Percentiles rank a stretch among this genome's conserved stretches.
phyloP scores from a whole-genome alignment of 352 stramenopile genomes.

The Sclerospora graminicola region DNA sequence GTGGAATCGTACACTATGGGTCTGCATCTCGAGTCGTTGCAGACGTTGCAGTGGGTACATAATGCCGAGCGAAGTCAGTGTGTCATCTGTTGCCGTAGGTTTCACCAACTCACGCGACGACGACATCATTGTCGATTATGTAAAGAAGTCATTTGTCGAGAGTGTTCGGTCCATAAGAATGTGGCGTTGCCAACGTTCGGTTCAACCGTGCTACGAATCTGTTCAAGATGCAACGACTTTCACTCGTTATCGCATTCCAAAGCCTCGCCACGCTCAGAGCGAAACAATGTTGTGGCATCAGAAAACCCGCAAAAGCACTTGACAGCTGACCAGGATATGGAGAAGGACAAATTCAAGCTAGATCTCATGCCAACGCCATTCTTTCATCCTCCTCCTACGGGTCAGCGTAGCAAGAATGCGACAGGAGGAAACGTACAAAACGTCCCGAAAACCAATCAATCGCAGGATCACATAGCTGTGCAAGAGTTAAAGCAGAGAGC shows the following conservation, averaged over 20 bases:
- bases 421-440: constrained; percentile 1
- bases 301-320: constrained; percentile 11
- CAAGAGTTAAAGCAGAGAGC: constrained; percentile 7
- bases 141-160: constrained; percentile 61
- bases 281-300: constrained; percentile 7
- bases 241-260: constrained; percentile 10
- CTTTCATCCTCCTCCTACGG: not conserved
- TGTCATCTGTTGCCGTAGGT: constrained; percentile 49
- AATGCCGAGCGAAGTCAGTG: constrained; percentile 48
- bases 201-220: constrained; percentile 55
- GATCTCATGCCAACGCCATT: not conserved
- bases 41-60: constrained; percentile 39
- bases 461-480: not conserved
- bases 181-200: constrained; percentile 56
- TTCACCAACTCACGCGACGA: constrained; percentile 53
- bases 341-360: constrained; percentile 3
- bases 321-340: not conserved
- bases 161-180: constrained; percentile 67
- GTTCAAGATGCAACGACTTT: constrained; percentile 35
- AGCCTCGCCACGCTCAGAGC: constrained; percentile 7
- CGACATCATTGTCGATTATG: constrained; percentile 72
- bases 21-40: constrained; percentile 42
- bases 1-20: constrained; percentile 57
- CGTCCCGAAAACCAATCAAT: constrained; percentile 1
- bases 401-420: constrained; percentile 7